Evolutionary conservation across 2,329 filamentous ascomycete genomes (phyloP).

Genomic region (Sarocladium kiliense): DNA sequence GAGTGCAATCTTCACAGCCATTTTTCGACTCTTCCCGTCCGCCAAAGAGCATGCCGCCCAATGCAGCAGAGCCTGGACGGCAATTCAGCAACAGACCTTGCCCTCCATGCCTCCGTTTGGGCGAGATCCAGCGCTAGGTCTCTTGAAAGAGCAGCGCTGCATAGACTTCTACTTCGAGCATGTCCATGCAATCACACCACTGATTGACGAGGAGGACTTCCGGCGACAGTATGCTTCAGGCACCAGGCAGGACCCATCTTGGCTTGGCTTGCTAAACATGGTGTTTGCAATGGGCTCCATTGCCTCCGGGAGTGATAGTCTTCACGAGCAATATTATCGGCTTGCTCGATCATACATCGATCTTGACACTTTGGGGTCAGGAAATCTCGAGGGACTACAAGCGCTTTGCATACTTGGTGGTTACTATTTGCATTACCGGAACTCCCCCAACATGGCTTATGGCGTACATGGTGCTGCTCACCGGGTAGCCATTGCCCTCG

Average conservation of each 20-base stretch:
- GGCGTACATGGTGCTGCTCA: slow-evolving; percentile 66
- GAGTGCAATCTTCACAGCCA: slow-evolving; percentile 56
- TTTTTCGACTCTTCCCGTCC: slow-evolving; percentile 31
- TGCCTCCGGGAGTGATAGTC: slow-evolving; percentile 49
- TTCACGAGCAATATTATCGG: slow-evolving; percentile 52
- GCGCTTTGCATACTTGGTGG: slow-evolving; percentile 67
- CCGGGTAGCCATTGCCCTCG: slow-evolving; percentile 69
- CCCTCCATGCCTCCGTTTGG: slow-evolving; percentile 28
- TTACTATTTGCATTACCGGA: slow-evolving; percentile 74
- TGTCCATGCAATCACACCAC: slow-evolving; percentile 54
- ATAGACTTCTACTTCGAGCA: slow-evolving; percentile 59
- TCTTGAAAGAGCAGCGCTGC: slow-evolving; percentile 29
- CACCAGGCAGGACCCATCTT: slow-evolving; percentile 48
- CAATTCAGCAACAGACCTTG: slow-evolving; percentile 20
- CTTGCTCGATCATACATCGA: slow-evolving; percentile 48
- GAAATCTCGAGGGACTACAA: slow-evolving; percentile 70
- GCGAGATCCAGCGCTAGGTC: slow-evolving; percentile 36
- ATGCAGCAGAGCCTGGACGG: slow-evolving; percentile 18
- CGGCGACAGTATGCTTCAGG: slow-evolving; percentile 48
- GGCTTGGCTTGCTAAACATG: slow-evolving; percentile 57
- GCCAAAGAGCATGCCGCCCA: slow-evolving; percentile 22
- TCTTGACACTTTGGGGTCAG: slow-evolving; percentile 50
- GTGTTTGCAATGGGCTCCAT: slow-evolving; percentile 58
- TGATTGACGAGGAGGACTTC: slow-evolving; percentile 56
- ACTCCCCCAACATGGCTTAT: slow-evolving; percentile 72